Evolutionary conservation across 1,139 yeast genomes (phyloP).

Genomic region (Sugiyamaella sp.): DNA sequence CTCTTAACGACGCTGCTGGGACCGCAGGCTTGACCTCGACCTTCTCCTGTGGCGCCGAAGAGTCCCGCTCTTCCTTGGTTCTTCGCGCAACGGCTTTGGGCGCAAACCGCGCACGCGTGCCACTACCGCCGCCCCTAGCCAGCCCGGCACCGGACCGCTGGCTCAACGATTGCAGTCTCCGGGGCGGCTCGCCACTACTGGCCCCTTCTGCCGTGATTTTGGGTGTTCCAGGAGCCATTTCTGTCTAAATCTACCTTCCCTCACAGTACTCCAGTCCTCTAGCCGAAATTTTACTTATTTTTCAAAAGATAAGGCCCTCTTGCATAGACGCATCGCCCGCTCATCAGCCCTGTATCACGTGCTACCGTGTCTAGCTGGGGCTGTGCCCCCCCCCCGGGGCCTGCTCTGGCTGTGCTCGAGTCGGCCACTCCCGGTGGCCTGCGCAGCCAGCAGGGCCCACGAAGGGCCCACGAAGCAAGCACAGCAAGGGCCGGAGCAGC

Average conservation of each 20-base stretch:
- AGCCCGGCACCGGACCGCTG: constrained; percentile 20
- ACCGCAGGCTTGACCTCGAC: constrained; percentile 37
- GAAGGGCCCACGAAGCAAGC: not conserved
- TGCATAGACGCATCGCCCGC: not conserved
- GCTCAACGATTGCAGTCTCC: constrained; percentile 40
- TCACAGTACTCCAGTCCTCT: not conserved
- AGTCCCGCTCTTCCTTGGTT: constrained; percentile 79
- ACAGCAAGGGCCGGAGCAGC: not conserved
- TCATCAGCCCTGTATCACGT: constrained; percentile 7
- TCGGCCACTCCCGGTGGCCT: not conserved
- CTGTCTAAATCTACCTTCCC: not conserved
- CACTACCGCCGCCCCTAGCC: constrained; percentile 28
- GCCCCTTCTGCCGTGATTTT: constrained; percentile 8
- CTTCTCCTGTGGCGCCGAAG: constrained; percentile 65
- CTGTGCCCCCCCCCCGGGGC: not conserved
- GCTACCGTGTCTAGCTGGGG: not conserved
- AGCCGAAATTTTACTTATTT: not conserved
- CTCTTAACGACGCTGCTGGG: constrained; percentile 19
- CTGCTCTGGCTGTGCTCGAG: not conserved
- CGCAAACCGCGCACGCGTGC: constrained; percentile 67
- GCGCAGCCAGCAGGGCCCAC: no score
- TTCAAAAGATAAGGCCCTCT: constrained; percentile 4
- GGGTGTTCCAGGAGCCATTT: constrained; percentile 9
- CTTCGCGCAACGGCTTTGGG: constrained; percentile 85
- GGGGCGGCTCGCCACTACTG: constrained; percentile 8